Conservation (phyloP, 495 filamentous ascomycete genomes). For the Penicillium lividum region DNA sequence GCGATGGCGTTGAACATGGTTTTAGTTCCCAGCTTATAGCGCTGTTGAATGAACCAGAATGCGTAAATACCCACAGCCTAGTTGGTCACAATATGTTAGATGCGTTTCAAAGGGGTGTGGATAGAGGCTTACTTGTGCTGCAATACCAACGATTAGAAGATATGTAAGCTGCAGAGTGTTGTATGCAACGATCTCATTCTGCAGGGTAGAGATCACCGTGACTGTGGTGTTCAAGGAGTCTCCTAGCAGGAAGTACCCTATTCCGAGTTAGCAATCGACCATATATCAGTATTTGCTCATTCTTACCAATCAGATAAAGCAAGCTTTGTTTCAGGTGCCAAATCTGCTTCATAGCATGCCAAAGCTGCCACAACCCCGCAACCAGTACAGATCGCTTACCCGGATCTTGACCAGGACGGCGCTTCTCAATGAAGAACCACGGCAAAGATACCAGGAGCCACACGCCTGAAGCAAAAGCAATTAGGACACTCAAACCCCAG, state of each 20-base stretch:
- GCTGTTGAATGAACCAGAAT: constrained; percentile 60
- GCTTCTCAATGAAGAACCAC: constrained; percentile 66
- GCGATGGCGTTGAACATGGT: constrained; percentile 64
- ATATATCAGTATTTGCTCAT: too few species aligned
- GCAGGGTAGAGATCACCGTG: constrained; percentile 63
- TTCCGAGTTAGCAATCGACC: neutral
- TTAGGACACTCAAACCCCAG: constrained; percentile 63
- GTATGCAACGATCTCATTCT: constrained; percentile 62
- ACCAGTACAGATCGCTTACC: constrained; percentile 48
- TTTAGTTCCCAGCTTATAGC: constrained; percentile 55
- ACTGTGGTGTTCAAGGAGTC: constrained; percentile 68
- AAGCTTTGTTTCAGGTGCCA: constrained; percentile 65
- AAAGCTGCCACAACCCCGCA: constrained; percentile 61
- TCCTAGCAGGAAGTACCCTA: constrained; percentile 64
- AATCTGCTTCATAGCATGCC: constrained; percentile 56
- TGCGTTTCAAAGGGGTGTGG: neutral
- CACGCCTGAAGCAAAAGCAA: constrained; percentile 63
- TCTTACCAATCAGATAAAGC: constrained; percentile 59
- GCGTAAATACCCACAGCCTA: constrained; percentile 59
- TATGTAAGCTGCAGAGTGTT: constrained; percentile 63
- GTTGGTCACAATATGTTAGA: neutral
- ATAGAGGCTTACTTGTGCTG: constrained; percentile 47
- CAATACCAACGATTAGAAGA: constrained; percentile 63
- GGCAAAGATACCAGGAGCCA: constrained; percentile 62
- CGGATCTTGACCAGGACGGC: constrained; percentile 57